Conservation (phyloP, 768 basidiomycete genomes). For the Mycena metata region DNA sequence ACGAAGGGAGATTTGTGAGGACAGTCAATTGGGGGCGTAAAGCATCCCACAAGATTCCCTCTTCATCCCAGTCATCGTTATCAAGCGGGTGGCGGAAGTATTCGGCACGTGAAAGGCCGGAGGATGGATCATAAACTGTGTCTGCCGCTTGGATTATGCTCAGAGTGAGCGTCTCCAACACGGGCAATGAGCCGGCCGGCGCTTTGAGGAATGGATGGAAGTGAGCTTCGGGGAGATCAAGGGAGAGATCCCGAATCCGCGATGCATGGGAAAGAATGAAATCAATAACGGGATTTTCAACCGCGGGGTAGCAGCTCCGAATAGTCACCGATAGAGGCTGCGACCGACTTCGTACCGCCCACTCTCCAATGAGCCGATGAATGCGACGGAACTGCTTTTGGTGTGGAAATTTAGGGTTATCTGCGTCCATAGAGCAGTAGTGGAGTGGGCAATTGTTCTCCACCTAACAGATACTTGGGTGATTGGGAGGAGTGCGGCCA, state of each 20-base stretch:
- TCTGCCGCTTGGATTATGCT: neutral
- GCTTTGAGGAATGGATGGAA: constrained; percentile 2
- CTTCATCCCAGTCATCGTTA: neutral
- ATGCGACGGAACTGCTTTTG: neutral
- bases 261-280: too few relatives aligned
- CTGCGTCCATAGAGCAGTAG: neutral
- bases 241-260: neutral
- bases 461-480: constrained; percentile 12
- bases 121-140: constrained; percentile 1
- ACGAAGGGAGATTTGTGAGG: neutral
- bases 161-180: constrained; percentile 3
- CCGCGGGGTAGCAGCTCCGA: constrained; percentile 9
- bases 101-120: too few relatives aligned
- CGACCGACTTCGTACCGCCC: constrained; percentile 1
- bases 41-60: neutral
- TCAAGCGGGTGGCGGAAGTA: neutral
- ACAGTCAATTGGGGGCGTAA: neutral
- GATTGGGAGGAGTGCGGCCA: neutral
- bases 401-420: constrained; percentile 1
- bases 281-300: constrained; percentile 1
- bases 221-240: neutral
- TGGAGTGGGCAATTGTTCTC: constrained; percentile 10
- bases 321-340: neutral
- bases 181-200: neutral
- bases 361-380: neutral